Conservation (phyloP, 2,329 filamentous ascomycete species). For the Beauveria sp. region DNA sequence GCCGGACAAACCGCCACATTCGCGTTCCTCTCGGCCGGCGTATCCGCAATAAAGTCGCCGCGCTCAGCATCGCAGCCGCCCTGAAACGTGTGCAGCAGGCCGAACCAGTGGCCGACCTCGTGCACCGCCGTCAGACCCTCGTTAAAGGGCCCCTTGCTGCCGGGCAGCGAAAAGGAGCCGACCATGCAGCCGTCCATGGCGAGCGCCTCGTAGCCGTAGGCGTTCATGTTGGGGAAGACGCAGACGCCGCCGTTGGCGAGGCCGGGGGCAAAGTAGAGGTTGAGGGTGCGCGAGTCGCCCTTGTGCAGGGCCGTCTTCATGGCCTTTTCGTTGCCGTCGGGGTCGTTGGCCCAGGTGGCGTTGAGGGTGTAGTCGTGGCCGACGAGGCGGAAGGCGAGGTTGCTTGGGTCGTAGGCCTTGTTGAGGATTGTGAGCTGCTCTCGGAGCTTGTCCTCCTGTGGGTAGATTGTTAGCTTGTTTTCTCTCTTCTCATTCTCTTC, state of each 20-base stretch:
- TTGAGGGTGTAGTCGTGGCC: conserved; percentile 25
- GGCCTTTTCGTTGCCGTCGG: conserved; percentile 11
- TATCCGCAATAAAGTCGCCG: conserved; percentile 20
- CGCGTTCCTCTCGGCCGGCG: conserved; percentile 17
- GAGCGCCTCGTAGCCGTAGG: conserved; percentile 4
- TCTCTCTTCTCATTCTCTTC: no score
- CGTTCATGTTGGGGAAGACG: conserved; percentile 27
- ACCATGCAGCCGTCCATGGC: conserved; percentile 12
- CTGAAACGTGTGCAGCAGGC: conserved; percentile 30
- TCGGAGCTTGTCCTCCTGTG: conserved; percentile 13
- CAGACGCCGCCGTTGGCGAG: conserved; percentile 30
- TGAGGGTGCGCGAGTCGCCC: conserved; percentile 29
- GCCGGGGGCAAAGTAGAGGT: conserved; percentile 34
- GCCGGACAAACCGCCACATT: conserved; percentile 8
- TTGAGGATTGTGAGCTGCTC: conserved; percentile 20
- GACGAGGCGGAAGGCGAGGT: conserved; percentile 21
- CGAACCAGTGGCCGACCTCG: conserved; percentile 31
- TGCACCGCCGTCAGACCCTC: conserved; percentile 17
- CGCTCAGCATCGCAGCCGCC: conserved; percentile 19
- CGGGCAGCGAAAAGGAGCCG: conserved; percentile 7
- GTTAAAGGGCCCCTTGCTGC: conserved; percentile 13
- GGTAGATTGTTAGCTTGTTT: background rate
- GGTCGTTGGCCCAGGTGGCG: conserved; percentile 17
- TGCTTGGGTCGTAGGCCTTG: conserved; percentile 18
- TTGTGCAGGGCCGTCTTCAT: conserved; percentile 22